phyloP scores from a whole-genome alignment of 2,329 filamentous ascomycete species.

The Trichoderma brevicompactum region DNA sequence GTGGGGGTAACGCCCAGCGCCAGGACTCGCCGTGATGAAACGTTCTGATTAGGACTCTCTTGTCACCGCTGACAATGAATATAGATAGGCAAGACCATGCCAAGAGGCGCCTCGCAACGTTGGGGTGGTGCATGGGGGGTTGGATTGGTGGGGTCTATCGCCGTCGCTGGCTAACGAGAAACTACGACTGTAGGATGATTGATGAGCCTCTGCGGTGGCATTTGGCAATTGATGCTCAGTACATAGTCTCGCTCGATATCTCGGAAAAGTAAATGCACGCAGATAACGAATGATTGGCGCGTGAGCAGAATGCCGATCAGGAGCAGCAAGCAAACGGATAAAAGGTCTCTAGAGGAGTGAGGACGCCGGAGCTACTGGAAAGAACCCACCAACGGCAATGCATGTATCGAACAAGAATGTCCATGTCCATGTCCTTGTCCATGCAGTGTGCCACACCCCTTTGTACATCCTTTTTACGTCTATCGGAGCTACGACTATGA shows the following conservation, averaged over 20 bases:
- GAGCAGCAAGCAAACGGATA: slow-evolving; percentile 1
- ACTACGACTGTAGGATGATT: not conserved
- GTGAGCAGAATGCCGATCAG: not conserved
- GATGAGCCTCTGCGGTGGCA: not conserved
- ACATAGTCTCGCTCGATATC: not conserved
- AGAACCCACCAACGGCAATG: slow-evolving; percentile 7
- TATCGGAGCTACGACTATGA: too few species aligned
- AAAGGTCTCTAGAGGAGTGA: not conserved
- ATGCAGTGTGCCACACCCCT: slow-evolving; percentile 16
- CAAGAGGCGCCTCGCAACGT: slow-evolving; percentile 24
- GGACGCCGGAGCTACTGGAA: not conserved
- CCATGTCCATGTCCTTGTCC: not conserved
- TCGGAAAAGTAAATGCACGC: not conserved
- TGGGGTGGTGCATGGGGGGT: slow-evolving; percentile 28
- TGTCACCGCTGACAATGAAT: slow-evolving; percentile 7
- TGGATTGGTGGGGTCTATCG: slow-evolving; percentile 16
- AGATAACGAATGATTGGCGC: slow-evolving; percentile 19
- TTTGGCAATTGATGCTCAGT: not conserved
- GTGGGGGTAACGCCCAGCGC: slow-evolving; percentile 9
- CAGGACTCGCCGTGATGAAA: slow-evolving; percentile 21
- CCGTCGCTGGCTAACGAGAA: not conserved
- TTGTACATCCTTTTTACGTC: too few species aligned
- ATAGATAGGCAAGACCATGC: not conserved
- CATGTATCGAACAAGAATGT: not conserved
- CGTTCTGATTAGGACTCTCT: slow-evolving; percentile 16